Percentiles rank a stretch among this genome's conserved stretches.
These are phyloP conservation scores for Ocimum tenuiflorum DNA, from an alignment of 257 asterid species.

Conservation along the genomic window DNA sequence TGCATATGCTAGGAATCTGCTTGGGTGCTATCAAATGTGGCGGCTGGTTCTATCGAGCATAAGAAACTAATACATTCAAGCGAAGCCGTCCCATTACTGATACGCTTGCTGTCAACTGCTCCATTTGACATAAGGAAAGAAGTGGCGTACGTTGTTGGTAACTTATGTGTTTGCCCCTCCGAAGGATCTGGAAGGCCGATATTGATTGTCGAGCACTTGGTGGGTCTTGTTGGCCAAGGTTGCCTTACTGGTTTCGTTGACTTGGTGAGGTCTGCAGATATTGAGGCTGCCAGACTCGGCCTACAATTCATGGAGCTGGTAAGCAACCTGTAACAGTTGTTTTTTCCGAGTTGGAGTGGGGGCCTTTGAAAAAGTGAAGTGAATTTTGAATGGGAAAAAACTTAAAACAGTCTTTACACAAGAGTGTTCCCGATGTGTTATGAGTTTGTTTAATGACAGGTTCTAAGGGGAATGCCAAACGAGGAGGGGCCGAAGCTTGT, in stretches of 20 bases:
- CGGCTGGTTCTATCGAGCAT: conserved; percentile 81
- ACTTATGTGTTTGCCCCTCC: conserved; percentile 69
- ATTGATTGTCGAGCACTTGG: conserved; percentile 72
- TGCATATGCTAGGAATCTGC: conserved; percentile 64
- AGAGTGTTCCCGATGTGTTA: too few relatives aligned
- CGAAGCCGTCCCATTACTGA: conserved; percentile 58
- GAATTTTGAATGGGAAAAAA: too few relatives aligned
- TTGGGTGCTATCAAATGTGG: conserved; percentile 87
- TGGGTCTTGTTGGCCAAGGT: conserved; percentile 67
- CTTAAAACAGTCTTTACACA: too few relatives aligned
- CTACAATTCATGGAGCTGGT: conserved; percentile 96
- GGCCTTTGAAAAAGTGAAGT: too few relatives aligned
- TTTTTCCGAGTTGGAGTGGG: too few relatives aligned
- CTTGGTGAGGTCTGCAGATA: conserved; percentile 78
- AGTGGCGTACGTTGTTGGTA: conserved; percentile 85
- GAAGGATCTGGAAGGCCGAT: conserved; percentile 66
- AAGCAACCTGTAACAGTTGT: conserved; percentile 23
- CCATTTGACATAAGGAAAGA: conserved; percentile 90
- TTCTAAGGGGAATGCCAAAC: conserved; percentile 80
- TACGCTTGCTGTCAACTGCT: conserved; percentile 55
- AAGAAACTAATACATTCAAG: conserved; percentile 65
- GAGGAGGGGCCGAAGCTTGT: conserved; percentile 78
- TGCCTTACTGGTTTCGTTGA: conserved; percentile 72
- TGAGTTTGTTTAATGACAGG: conserved; percentile 33
- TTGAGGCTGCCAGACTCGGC: conserved; percentile 86